phyloP scores from a whole-genome alignment of 108 stramenopile species.

The Seminavis robusta region DNA sequence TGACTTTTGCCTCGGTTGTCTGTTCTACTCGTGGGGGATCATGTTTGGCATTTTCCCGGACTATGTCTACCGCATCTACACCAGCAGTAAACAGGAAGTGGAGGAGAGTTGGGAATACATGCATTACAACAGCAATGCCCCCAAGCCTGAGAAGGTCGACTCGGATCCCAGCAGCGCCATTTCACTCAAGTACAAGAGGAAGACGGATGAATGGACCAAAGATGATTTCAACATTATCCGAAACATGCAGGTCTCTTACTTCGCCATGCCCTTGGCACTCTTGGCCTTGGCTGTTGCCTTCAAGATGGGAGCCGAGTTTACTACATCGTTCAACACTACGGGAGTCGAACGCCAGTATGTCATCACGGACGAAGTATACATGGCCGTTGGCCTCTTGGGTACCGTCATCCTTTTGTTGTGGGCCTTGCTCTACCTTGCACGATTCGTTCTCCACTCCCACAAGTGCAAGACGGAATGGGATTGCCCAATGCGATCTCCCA shows the following conservation, averaged over 20 bases:
- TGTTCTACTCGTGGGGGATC: conserved; percentile 22
- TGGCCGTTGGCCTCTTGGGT: conserved; percentile 9
- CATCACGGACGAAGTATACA: conserved; percentile 7
- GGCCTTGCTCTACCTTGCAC: conserved; percentile 6
- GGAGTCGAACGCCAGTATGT: background rate
- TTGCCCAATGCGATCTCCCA: conserved; percentile 9
- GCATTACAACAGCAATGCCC: conserved; percentile 8
- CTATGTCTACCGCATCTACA: conserved; percentile 25
- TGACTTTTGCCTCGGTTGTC: conserved; percentile 33
- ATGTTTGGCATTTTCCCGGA: conserved; percentile 25
- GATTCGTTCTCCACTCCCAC: conserved; percentile 11
- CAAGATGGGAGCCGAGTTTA: conserved; percentile 16
- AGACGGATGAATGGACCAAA: conserved; percentile 35
- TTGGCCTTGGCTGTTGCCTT: conserved; percentile 19
- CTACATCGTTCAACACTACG: background rate
- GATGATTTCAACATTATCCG: conserved; percentile 35
- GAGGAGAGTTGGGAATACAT: conserved; percentile 25
- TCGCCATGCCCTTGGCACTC: conserved; percentile 24
- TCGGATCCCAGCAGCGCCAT: conserved; percentile 6
- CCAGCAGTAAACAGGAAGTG: conserved; percentile 11
- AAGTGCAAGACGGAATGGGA: conserved; percentile 26
- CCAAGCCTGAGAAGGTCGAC: conserved; percentile 9
- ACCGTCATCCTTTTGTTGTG: conserved; percentile 11
- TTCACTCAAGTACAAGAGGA: conserved; percentile 30
- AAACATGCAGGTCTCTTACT: conserved; percentile 33